Evolutionary conservation across 2,329 filamentous ascomycete genomes (phyloP), one percentile per base, ranked within the genome.

Genomic region (Monosporascus cannonballus): DNA sequence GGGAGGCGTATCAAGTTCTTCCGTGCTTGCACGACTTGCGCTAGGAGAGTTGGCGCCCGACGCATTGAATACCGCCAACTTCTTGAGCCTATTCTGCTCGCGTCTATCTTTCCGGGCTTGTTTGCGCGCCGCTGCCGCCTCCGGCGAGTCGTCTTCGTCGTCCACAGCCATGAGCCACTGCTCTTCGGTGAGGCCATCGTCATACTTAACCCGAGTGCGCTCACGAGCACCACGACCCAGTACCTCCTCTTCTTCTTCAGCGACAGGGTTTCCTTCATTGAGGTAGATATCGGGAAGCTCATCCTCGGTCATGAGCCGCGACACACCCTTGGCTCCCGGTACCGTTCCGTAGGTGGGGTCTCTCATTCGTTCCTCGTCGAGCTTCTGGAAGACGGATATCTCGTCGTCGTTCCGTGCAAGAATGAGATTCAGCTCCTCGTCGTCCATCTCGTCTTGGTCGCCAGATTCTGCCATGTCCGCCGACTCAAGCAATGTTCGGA

Each of bases 121-220:
- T 65, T 96, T 97, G 41, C 94, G 85, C 37, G 89, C 89, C 38
- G 95, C 92, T 2, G 94, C 94, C 51, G 90, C 92, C 67, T 97
- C 94, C 30, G 96, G 91, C 0, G 84, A 86, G 67, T 99, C 94
- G 1, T 99, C 94, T 49, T 96, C 92, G 55, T 96, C 93, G 67
- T 99, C 94, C 34, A 99, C 93, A 51, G 94, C 94, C 77, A 96
- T 93, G 49, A 97, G 81, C 94, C 94, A 99, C 71, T 99, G 95
- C 74, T 99, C 94, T 73, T 99, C 95, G 0, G 94, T 97, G 30
- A 99, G 83, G 50, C 95, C 94, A 65, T 99, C 94, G 64, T 99
- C 94, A 63, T 99, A 99, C 70, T 88, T 89, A 64, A 96, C 92
- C 65, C 90, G 86, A 60, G 91, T 96, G 56, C 95, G 86, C 73